phyloP scores from a whole-genome alignment of 1,284 basidiomycete species.

The Coriolopsis trogii region DNA sequence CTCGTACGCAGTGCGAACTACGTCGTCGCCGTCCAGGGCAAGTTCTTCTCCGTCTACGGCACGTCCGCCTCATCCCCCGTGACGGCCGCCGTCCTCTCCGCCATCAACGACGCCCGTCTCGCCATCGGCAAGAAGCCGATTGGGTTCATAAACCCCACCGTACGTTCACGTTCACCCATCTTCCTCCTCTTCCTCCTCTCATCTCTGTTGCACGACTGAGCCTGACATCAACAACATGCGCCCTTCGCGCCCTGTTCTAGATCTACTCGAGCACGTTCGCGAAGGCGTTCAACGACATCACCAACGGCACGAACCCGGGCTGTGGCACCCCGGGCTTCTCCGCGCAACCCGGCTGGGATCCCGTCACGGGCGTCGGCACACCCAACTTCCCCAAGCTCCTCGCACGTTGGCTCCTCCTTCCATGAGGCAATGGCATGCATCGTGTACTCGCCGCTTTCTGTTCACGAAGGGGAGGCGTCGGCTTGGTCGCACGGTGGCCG shows the following conservation, averaged over 20 bases:
- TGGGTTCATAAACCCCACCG: constrained; percentile 61
- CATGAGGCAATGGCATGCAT: no score
- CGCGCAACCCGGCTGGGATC: constrained; percentile 57
- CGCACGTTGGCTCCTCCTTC: constrained; percentile 14
- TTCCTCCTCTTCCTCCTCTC: not conserved
- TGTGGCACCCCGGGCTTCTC: constrained; percentile 46
- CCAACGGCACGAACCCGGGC: constrained; percentile 45
- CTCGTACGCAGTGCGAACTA: constrained; percentile 24
- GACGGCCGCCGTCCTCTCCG: constrained; percentile 51
- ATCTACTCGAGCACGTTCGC: constrained; percentile 43
- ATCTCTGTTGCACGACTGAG: no score
- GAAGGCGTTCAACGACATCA: constrained; percentile 50
- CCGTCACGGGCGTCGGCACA: constrained; percentile 44
- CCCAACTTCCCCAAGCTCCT: constrained; percentile 30
- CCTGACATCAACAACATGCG: not conserved
- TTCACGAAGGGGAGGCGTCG: no score
- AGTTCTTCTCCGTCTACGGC: constrained; percentile 22
- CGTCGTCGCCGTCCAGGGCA: constrained; percentile 34
- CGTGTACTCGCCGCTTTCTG: no score
- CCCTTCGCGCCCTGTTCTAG: constrained; percentile 20
- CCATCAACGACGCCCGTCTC: constrained; percentile 62
- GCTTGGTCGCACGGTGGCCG: no score
- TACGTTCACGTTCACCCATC: constrained; percentile 39
- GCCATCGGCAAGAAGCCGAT: constrained; percentile 43
- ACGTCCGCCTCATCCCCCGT: constrained; percentile 21